phyloP scores from a whole-genome alignment of 345 rosid species.

The Brassica cretica region DNA sequence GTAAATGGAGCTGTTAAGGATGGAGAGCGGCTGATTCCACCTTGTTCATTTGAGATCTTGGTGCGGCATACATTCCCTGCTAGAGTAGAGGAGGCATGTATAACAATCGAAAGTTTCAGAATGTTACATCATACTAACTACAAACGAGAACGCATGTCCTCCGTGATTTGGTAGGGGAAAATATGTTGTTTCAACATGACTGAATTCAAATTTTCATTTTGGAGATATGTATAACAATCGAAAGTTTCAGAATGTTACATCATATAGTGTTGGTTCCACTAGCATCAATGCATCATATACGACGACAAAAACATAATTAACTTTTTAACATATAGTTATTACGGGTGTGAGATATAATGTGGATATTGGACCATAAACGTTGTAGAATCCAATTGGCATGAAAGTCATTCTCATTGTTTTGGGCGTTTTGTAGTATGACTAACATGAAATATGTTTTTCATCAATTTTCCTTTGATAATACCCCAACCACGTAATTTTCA shows the following conservation, averaged over 20 bases:
- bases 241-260: not conserved
- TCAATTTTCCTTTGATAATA: conserved; percentile 9
- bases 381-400: conserved; percentile 8
- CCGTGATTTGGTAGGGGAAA: not conserved
- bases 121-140: too few species aligned
- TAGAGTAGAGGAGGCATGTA: too few species aligned
- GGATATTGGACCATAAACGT: conserved; percentile 23
- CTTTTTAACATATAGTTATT: not conserved
- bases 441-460: too few species aligned
- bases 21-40: too few species aligned
- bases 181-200: not conserved
- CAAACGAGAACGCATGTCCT: not conserved
- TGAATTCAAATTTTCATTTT: not conserved
- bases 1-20: too few species aligned
- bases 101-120: too few species aligned
- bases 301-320: not conserved
- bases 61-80: too few species aligned
- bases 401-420: conserved; percentile 6
- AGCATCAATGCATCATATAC: not conserved
- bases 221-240: not conserved
- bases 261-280: not conserved
- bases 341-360: not conserved
- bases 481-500: conserved; percentile 19
- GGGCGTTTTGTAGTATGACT: not conserved
- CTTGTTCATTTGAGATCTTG: too few species aligned